A percentile compares a stretch with the other conserved stretches of the same genome.
These are phyloP conservation scores for Zalerion maritima DNA, from an alignment of 495 filamentous ascomycete genomes.

Conservation along the genomic window DNA sequence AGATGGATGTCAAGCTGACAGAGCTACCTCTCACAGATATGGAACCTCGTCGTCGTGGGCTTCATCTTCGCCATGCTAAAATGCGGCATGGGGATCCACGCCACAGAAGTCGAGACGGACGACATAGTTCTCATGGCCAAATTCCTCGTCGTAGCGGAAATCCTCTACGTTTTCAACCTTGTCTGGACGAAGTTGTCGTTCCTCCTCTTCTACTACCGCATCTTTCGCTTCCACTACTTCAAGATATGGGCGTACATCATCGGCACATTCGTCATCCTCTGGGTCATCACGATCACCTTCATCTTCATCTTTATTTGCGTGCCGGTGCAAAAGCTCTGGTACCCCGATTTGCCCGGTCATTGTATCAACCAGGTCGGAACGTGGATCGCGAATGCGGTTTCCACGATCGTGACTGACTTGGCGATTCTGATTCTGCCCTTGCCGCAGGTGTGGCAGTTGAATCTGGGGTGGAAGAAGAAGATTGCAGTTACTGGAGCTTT, in stretches of 20 bases:
- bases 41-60: constrained; percentile 20
- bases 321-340: constrained; percentile 25
- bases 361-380: constrained; percentile 28
- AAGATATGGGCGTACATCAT: constrained; percentile 20
- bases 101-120: constrained; percentile 7
- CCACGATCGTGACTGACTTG: constrained; percentile 26
- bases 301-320: constrained; percentile 28
- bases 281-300: constrained; percentile 25
- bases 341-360: constrained; percentile 17
- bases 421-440: constrained; percentile 25
- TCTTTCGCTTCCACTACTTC: constrained; percentile 21
- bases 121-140: constrained; percentile 21
- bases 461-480: constrained; percentile 13
- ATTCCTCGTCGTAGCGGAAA: constrained; percentile 21
- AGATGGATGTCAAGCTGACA: too few species aligned
- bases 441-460: constrained; percentile 19
- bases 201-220: constrained; percentile 26
- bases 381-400: constrained; percentile 24
- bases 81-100: constrained; percentile 21
- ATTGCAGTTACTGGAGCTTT: constrained; percentile 12
- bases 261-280: constrained; percentile 21
- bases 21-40: too few species aligned
- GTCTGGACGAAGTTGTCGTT: constrained; percentile 21
- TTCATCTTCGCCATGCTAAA: constrained; percentile 21
- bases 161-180: constrained; percentile 24